A percentile compares a stretch with the other conserved stretches of the same genome.
Evolutionary conservation across 306 rosid species (phyloP).

Genomic region (Acacia melanoxylon): DNA sequence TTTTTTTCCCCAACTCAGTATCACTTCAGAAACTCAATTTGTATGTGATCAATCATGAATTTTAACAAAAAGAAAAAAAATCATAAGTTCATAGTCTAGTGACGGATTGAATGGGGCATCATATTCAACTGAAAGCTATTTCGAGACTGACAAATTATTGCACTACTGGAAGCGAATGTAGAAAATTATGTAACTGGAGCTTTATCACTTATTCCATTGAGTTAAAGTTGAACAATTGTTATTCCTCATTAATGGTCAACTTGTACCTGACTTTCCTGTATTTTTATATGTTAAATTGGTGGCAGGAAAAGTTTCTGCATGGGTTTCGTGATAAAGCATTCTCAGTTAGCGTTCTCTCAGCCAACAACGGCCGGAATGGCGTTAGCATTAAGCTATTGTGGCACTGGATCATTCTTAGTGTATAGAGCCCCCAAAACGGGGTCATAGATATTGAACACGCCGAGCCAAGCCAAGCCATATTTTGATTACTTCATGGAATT

Average conservation of each 20-base stretch:
- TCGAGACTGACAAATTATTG: not conserved
- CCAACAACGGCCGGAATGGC: no score
- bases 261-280: not conserved
- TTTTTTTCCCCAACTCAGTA: not conserved
- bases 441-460: no score
- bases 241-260: slow-evolving; percentile 7
- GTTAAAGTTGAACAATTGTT: not conserved
- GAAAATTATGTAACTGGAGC: not conserved
- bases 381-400: no score
- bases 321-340: no score
- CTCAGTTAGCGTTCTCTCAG: no score
- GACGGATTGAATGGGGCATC: not conserved
- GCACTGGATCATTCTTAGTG: no score
- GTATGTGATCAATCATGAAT: not conserved
- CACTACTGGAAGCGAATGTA: not conserved
- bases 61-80: no score
- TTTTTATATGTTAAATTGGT: not conserved
- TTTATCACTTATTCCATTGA: not conserved
- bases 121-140: not conserved
- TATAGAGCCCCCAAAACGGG: no score
- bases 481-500: no score
- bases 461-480: no score
- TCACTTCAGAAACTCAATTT: not conserved
- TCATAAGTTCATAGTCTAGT: not conserved
- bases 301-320: slow-evolving; percentile 55